Evolutionary conservation across 352 stramenopile genomes (phyloP), one percentile per base, ranked within the genome.

Genomic region (Hyaloperonospora arabidopsidis): DNA sequence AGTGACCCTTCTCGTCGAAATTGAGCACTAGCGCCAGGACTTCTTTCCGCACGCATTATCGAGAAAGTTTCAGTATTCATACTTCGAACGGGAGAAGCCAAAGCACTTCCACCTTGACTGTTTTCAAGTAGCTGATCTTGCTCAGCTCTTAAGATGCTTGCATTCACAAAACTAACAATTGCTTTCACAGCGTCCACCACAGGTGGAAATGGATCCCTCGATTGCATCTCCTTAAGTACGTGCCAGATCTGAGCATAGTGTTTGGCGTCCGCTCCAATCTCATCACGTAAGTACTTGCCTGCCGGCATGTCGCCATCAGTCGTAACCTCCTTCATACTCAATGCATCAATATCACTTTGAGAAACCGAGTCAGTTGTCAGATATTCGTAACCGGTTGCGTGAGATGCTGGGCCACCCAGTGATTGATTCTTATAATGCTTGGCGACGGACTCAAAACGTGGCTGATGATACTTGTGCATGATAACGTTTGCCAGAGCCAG

Each of bases 231-330:
- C 47, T 89, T 83, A 18, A 97, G 61, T 35, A 67, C 65, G 29
- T 84, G 71, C 90, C 89, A 97, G 29, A 96, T 83, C 45, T 82
- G 55, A 49, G 73, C 67, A 55, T 97, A 96, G 53, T 88, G 78
- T 48, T 88, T 80, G n/a, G 86, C 73, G 39, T 76, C 72, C 25
- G 86, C 68, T 19, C 61, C 63, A 38, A 87, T 79, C 15, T 68
- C 49, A 7, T 74, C 59, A 3, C 68, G 38, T 21, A 87, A 56
- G 8, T 77, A 62, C 18, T 70, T 53, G 47, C 80, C 71, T 54
- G 78, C 68, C 50, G 76, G 67, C 14, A 72, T 38, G 12, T 79
- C 71, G 15, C 35, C 36, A 25, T n/a, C 46, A 39, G 21, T 61
- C 8, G 25, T 23, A 39, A n/a, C 52, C 11, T 64, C 52, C 22